A percentile compares a stretch with the other conserved stretches of the same genome.
phyloP scores from a whole-genome alignment of 371 early-diverging fungal genomes.

The Mucor circinelloides region DNA sequence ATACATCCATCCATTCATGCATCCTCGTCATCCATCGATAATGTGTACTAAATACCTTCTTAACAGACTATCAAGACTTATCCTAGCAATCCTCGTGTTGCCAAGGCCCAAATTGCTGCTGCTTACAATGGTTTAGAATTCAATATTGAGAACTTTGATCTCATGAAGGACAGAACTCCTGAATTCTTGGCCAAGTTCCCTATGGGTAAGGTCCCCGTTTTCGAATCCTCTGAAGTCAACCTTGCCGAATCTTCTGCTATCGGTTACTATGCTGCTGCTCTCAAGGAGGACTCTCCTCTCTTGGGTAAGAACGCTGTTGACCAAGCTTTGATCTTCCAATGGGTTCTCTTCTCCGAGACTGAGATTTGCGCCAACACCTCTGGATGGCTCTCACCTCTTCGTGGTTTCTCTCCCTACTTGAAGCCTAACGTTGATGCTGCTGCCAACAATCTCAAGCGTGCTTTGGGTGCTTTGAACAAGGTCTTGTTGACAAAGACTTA shows the following conservation, averaged over 20 bases:
- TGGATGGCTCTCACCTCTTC: constrained; percentile 56
- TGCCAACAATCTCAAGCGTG: constrained; percentile 53
- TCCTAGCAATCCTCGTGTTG: constrained; percentile 59
- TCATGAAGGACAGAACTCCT: constrained; percentile 64
- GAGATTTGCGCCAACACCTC: constrained; percentile 40
- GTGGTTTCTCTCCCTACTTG: constrained; percentile 58
- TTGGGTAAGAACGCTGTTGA: constrained; percentile 72
- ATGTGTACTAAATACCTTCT: constrained; percentile 60
- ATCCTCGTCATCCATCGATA: constrained; percentile 83
- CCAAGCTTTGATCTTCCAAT: constrained; percentile 79
- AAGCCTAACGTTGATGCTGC: constrained; percentile 62
- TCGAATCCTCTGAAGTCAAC: constrained; percentile 73
- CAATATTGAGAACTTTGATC: constrained; percentile 64
- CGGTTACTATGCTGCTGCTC: constrained; percentile 81
- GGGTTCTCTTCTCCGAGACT: constrained; percentile 73
- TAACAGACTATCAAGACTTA: constrained; percentile 56
- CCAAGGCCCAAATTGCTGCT: constrained; percentile 74
- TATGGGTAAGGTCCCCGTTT: constrained; percentile 78
- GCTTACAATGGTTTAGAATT: constrained; percentile 75
- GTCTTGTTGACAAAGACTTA: constrained; percentile 69
- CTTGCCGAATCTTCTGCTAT: constrained; percentile 86
- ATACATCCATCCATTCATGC: constrained; percentile 46
- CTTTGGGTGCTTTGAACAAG: constrained; percentile 62
- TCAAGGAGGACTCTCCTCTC: constrained; percentile 62
- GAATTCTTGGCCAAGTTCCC: constrained; percentile 89